Percentiles rank a stretch among this genome's conserved stretches.
phyloP scores from a whole-genome alignment of 2,329 filamentous ascomycete species.

The Colletotrichum camelliae region DNA sequence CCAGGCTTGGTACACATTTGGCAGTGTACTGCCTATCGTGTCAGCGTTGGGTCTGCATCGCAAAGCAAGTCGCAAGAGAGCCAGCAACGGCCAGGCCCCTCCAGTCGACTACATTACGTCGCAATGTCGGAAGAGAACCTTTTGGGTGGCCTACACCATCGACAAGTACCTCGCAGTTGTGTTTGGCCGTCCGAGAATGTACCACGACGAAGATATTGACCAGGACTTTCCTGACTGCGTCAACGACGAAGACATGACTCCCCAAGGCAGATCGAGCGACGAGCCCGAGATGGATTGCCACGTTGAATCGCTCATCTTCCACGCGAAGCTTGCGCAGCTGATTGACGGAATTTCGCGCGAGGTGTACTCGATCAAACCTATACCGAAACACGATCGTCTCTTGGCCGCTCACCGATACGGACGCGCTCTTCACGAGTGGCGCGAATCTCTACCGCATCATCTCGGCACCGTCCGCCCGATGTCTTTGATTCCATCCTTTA shows the following conservation, averaged over 20 bases:
- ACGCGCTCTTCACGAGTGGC: slow-evolving; percentile 43
- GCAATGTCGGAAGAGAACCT: slow-evolving; percentile 61
- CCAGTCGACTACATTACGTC: slow-evolving; percentile 45
- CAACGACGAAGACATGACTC: slow-evolving; percentile 62
- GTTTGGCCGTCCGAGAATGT: slow-evolving; percentile 63
- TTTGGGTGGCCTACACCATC: slow-evolving; percentile 67
- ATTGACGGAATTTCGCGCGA: slow-evolving; percentile 44
- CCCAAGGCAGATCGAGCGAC: slow-evolving; percentile 34
- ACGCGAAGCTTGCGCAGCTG: slow-evolving; percentile 45
- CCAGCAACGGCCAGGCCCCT: neutral
- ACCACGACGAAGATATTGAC: slow-evolving; percentile 69
- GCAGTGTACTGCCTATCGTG: slow-evolving; percentile 58
- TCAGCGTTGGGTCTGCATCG: slow-evolving; percentile 43
- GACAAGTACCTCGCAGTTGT: slow-evolving; percentile 70
- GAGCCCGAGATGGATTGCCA: slow-evolving; percentile 47
- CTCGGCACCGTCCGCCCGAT: slow-evolving; percentile 48
- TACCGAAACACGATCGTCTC: slow-evolving; percentile 39
- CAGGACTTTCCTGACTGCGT: slow-evolving; percentile 61
- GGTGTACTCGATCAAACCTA: slow-evolving; percentile 42
- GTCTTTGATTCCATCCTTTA: slow-evolving; percentile 50
- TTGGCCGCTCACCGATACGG: slow-evolving; percentile 41
- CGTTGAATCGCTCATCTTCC: slow-evolving; percentile 52
- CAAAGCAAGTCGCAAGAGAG: slow-evolving; percentile 10
- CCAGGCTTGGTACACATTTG: slow-evolving; percentile 67
- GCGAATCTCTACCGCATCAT: slow-evolving; percentile 44